Percentiles rank a stretch among this genome's conserved stretches.
Evolutionary conservation across 176 grass and related monocot species (phyloP).

Genomic region (Canna indica): DNA sequence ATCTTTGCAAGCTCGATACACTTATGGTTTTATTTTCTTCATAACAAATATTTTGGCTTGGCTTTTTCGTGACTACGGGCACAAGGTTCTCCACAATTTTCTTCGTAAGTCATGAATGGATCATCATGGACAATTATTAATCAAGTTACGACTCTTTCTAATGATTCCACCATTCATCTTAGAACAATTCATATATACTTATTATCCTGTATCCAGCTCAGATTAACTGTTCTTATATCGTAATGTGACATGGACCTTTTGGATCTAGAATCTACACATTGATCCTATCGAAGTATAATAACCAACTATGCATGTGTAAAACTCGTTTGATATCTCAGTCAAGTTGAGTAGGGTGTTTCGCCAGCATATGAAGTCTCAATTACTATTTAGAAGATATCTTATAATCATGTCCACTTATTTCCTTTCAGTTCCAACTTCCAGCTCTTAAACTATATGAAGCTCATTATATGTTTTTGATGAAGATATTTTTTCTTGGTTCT

Average conservation of each 20-base stretch:
- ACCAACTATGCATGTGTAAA: too few species aligned
- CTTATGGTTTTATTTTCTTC: constrained; percentile 83
- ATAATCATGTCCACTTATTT: background rate
- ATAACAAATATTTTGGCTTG: constrained; percentile 79
- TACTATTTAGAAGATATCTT: background rate
- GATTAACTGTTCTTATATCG: background rate
- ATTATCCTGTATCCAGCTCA: background rate
- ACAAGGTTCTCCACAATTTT: constrained; percentile 45
- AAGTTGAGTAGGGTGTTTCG: background rate
- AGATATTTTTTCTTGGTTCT: background rate
- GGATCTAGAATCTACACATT: background rate
- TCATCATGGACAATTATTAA: background rate
- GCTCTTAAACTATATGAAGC: background rate
- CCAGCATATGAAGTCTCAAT: background rate
- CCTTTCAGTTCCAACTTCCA: background rate
- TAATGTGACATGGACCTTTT: background rate
- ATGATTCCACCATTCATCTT: background rate
- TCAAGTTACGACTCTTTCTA: background rate
- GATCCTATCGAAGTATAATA: too few species aligned
- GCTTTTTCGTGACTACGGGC: constrained; percentile 93
- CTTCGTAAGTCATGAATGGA: constrained; percentile 35
- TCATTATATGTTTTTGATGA: background rate
- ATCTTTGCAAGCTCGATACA: constrained; percentile 58
- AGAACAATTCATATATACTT: background rate
- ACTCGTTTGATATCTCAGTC: background rate